phyloP scores from a whole-genome alignment of 176 grass and related monocot genomes.

The Paspalum notatum region DNA sequence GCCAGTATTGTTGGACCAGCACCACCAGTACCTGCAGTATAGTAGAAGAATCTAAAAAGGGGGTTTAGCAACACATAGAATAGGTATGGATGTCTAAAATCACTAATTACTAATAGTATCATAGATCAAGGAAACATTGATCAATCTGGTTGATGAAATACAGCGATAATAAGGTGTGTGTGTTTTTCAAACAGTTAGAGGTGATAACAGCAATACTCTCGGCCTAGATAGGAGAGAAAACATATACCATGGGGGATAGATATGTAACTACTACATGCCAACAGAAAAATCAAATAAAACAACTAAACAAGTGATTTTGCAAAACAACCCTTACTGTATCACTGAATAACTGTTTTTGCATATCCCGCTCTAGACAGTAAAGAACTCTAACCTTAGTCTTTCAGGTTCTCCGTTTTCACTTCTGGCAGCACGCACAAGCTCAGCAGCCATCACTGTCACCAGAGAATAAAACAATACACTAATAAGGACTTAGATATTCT shows the following conservation, averaged over 20 bases:
- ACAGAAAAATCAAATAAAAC: background rate
- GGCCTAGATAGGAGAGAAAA: background rate
- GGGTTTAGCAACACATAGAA: constrained; percentile 50
- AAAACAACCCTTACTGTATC: no score
- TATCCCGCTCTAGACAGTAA: constrained; percentile 23
- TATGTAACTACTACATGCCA: background rate
- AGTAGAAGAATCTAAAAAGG: constrained; percentile 93
- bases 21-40: constrained; percentile 93
- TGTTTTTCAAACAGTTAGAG: no score
- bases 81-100: background rate
- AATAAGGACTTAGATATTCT: constrained; percentile 2
- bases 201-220: background rate
- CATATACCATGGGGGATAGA: background rate
- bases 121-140: background rate
- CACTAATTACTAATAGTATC: background rate
- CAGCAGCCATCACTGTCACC: constrained; percentile 79
- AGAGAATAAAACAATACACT: constrained; percentile 4
- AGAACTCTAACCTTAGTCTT: constrained; percentile 82
- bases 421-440: constrained; percentile 65
- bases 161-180: background rate
- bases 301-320: no score
- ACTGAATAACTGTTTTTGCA: constrained; percentile 1
- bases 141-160: background rate
- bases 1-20: constrained; percentile 87
- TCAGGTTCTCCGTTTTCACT: constrained; percentile 77